Conservation (phyloP, 2,329 filamentous ascomycete species). For the Diplodia scrobiculata region DNA sequence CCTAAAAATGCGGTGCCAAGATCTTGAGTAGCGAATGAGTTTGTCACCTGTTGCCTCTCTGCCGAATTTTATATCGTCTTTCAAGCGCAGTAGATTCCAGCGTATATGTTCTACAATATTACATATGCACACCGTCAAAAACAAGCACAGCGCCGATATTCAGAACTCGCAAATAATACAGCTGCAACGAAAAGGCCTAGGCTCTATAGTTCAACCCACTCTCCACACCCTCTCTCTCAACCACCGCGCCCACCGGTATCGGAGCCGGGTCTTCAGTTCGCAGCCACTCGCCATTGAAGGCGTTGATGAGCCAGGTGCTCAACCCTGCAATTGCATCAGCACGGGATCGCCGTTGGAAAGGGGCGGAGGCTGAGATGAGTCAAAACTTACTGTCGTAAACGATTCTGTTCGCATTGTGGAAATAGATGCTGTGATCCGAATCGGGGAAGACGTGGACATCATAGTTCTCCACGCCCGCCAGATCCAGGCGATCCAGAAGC, state of each 20-base stretch:
- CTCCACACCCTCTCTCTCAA: background rate
- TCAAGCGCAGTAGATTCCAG: background rate
- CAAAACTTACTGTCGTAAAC: slow-evolving; percentile 83
- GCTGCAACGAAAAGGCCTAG: background rate
- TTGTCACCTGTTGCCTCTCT: too few species aligned
- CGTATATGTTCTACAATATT: background rate
- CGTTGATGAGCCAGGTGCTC: slow-evolving; percentile 89
- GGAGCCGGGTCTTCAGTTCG: slow-evolving; percentile 58
- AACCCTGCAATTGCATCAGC: slow-evolving; percentile 58
- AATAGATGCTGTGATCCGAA: slow-evolving; percentile 91
- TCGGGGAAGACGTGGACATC: slow-evolving; percentile 97
- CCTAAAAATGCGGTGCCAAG: too few species aligned
- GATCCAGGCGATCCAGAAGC: slow-evolving; percentile 81
- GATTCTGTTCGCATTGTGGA: slow-evolving; percentile 87
- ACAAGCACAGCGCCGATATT: background rate
- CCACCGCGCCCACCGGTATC: background rate
- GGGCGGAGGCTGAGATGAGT: background rate
- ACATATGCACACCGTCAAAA: background rate
- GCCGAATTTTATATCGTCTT: background rate
- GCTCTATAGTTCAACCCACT: background rate
- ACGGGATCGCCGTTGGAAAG: background rate
- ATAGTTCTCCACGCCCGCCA: slow-evolving; percentile 84
- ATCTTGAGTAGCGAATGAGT: too few species aligned
- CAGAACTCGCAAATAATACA: background rate
- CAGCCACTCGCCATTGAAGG: slow-evolving; percentile 96